Evolutionary conservation across 2,329 filamentous ascomycete genomes (phyloP).

Genomic region (Aspergillus versicolor): DNA sequence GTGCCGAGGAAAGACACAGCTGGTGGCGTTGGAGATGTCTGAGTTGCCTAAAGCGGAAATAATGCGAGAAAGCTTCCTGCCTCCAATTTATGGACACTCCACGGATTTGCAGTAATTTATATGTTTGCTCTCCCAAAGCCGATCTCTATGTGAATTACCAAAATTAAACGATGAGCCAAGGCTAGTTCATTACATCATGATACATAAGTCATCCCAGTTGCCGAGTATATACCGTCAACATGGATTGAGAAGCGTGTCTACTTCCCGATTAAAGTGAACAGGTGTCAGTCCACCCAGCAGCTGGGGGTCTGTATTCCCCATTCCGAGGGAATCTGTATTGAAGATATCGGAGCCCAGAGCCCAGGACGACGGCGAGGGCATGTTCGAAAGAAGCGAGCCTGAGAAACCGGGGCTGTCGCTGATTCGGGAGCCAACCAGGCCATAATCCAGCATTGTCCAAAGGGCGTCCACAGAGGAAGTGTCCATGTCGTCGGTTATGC

Average conservation of each 20-base stretch:
- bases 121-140: no score
- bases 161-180: no score
- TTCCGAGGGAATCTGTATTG: background rate
- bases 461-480: conserved; percentile 12
- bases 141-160: no score
- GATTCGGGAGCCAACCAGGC: background rate
- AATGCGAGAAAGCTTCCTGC: no score
- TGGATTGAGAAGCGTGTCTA: background rate
- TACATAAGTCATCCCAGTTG: background rate
- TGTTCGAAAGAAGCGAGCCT: background rate
- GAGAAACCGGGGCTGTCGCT: conserved; percentile 3
- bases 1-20: no score
- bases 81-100: no score
- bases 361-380: conserved; percentile 18
- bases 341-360: conserved; percentile 9
- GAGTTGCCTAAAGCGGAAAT: no score
- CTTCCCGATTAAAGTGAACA: background rate
- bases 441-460: conserved; percentile 27
- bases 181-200: background rate
- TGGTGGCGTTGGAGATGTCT: no score
- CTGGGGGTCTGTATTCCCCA: background rate
- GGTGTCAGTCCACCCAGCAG: background rate
- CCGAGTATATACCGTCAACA: background rate
- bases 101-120: no score
- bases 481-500: conserved; percentile 19